Evolutionary conservation across 768 basidiomycete genomes (phyloP), one percentile per base, ranked within the genome.

Genomic region (Clitopilus passeckerianus): DNA sequence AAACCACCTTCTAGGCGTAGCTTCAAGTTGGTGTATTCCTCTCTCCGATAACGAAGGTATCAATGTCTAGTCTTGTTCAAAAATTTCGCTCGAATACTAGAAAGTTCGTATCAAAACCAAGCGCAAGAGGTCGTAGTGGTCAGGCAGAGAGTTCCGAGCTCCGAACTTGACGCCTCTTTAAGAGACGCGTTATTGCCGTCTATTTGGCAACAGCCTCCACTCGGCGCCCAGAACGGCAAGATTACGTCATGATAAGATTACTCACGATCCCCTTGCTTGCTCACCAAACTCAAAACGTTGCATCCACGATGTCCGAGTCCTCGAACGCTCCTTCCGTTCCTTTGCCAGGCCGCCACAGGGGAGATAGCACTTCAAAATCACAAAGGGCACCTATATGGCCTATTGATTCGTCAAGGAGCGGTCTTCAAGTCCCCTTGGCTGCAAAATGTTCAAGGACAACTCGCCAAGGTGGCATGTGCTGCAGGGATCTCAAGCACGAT

Each of bases 401-500:
- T 7, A 77, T 91, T 20, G 75, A 81, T 20, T 64, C 77, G 7
- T 70, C 83, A 5, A 72, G 68, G 10, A 61, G 74, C 2, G 72
- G 74, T 1, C 66, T 73, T 14, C 66, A 74, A 1, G 72, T 80
- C 0, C 82, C 87, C 0, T 72, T 84, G 2, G 72, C 77, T 5
- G 74, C 82, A 20, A 85, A 86, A 68, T 92, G 90, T 67, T 79
- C 80, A 15, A 73, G 80, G 61, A 74, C 82, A 57, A 72, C 75
- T 33, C 78, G 80, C 33, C 75, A 74, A 50, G 83, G 81, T 55
- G 90, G 89, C 7, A 72, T 94, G 4, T 96, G 95, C 74, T 97
- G 94, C 77, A 90, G 92, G 66, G 91, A 95, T 57, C 84, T 96
- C 60, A 92, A 86, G 67, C 84, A 87, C 12, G 91, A 93, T 53